Evolutionary conservation across 164 flowering plant species (phyloP), one percentile per base, ranked within the genome.

Genomic region (Sextonia rubra): DNA sequence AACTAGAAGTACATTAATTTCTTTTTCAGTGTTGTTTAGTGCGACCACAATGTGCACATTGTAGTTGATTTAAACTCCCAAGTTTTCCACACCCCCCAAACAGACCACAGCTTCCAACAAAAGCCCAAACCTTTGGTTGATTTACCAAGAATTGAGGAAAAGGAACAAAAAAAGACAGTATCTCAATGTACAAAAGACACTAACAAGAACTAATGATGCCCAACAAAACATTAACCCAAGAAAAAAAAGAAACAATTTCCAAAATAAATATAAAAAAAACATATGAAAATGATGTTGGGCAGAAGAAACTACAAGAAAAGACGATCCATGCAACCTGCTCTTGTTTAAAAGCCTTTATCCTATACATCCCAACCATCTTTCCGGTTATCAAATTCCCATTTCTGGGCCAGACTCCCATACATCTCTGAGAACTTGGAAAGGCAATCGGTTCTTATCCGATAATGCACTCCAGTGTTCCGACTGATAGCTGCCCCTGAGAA

Each of bases 351-450:
- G 3, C 69, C 14, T 71, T 29, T 3, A 52, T 58, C 18, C 89
- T 91, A 94, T 72, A 86, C 74, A 86, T 94, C 97, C 99, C 99
- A 91, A 66, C 95, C 92, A 69, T 94, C 94, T 27, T 77, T 82
- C 69, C 93, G 81, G 18, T 83, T 76, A 62, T 82, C 68, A 65
- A 94, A 94, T 65, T 81, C 81, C 83, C 82, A 88, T 77, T 90
- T 92, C 26, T 86, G 77, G 15, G 78, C 75, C 76, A 92, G 72
- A 77, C 82, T 82, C 25, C 97, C 99, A 76, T 91, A 94, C 84
- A 91, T 81, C 75, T 87, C 81, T 0, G 91, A 74, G 79, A 94
- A 94, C 67, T 78, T 87, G 27, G 8, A 24, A 15, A 92, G 88
- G 77, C 99, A 94, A 0, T 84, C 65, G 69, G 91, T 94, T 73